These are phyloP conservation scores for Mycosphaerella sp. DNA, from an alignment of 2,329 filamentous ascomycete genomes.

Conservation along the genomic window DNA sequence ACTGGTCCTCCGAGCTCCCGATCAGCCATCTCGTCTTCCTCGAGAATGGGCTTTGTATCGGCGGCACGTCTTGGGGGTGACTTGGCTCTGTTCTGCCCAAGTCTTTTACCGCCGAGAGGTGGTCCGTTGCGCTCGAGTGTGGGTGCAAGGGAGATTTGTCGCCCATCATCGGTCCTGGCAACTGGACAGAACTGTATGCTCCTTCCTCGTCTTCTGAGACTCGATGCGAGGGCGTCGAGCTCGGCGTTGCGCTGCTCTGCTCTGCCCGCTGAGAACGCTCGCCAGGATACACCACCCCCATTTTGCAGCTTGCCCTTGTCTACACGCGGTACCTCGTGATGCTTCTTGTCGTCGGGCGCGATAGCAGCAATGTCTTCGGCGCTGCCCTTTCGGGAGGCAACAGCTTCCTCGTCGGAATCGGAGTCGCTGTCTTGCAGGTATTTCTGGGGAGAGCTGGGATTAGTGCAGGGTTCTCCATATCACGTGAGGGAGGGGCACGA, in stretches of 20 bases:
- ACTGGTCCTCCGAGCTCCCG: conserved; percentile 19
- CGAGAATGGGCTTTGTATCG: conserved; percentile 24
- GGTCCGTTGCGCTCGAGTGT: conserved; percentile 17
- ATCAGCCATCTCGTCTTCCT: conserved; percentile 30
- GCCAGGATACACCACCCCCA: conserved; percentile 33
- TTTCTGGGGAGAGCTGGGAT: conserved; percentile 24
- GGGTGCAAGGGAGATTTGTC: conserved; percentile 27
- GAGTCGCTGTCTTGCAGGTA: conserved; percentile 33
- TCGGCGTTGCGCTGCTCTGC: conserved; percentile 31
- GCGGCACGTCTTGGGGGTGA: conserved; percentile 29
- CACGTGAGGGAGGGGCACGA: conserved; percentile 16
- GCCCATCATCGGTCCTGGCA: conserved; percentile 33
- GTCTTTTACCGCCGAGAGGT: conserved; percentile 16
- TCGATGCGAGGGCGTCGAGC: conserved; percentile 32
- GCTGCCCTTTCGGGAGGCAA: conserved; percentile 29
- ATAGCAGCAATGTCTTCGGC: conserved; percentile 15
- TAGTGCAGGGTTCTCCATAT: conserved; percentile 13
- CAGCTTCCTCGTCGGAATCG: conserved; percentile 28
- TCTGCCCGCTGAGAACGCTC: conserved; percentile 32
- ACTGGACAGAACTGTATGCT: conserved; percentile 32
- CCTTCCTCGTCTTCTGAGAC: conserved; percentile 30
- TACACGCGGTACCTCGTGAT: conserved; percentile 29
- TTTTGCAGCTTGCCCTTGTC: conserved; percentile 30
- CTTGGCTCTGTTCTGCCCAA: conserved; percentile 21
- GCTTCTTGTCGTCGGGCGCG: conserved; percentile 16